A percentile compares a stretch with the other conserved stretches of the same genome.
These are phyloP conservation scores for Fusarium sp. DNA, from an alignment of 2,329 filamentous ascomycete species.

Conservation along the genomic window DNA sequence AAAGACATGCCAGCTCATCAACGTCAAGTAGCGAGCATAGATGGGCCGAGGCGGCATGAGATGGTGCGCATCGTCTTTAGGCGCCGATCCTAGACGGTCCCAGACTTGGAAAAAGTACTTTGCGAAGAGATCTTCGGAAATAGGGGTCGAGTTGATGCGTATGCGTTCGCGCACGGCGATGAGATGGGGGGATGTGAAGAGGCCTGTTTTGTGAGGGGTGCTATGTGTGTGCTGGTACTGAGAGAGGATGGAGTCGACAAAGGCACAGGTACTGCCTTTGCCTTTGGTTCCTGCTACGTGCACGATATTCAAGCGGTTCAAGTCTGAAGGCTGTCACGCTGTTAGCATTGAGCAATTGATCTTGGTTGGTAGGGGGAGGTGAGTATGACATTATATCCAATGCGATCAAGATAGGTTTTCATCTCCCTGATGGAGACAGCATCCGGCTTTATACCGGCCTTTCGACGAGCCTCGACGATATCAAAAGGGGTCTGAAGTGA, in stretches of 20 bases:
- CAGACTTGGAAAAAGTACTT: slow-evolving; percentile 75
- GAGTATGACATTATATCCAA: slow-evolving; percentile 73
- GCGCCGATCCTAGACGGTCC: slow-evolving; percentile 60
- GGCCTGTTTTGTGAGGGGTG: slow-evolving; percentile 60
- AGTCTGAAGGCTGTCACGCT: slow-evolving; percentile 52
- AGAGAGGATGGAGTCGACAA: slow-evolving; percentile 69
- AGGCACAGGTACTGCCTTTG: slow-evolving; percentile 77
- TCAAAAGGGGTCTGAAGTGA: slow-evolving; percentile 89
- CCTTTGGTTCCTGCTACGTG: slow-evolving; percentile 81
- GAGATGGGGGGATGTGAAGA: slow-evolving; percentile 76
- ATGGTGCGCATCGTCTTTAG: slow-evolving; percentile 45
- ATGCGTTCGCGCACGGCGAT: slow-evolving; percentile 74
- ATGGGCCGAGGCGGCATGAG: slow-evolving; percentile 58
- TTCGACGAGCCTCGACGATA: slow-evolving; percentile 79
- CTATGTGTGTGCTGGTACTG: slow-evolving; percentile 53
- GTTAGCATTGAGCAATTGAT: background rate
- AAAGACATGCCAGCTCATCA: slow-evolving; percentile 75
- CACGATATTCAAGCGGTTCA: slow-evolving; percentile 70
- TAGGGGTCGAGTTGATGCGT: slow-evolving; percentile 65
- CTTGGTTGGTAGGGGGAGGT: background rate
- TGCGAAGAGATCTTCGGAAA: slow-evolving; percentile 67
- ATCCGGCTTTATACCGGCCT: slow-evolving; percentile 77
- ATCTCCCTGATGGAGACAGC: slow-evolving; percentile 78
- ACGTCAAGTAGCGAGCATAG: slow-evolving; percentile 69
- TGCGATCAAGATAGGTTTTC: slow-evolving; percentile 76